A percentile compares a stretch with the other conserved stretches of the same genome.
These are phyloP conservation scores for Torulaspora microellipsoides DNA, from an alignment of 805 yeast genomes.

Conservation along the genomic window DNA sequence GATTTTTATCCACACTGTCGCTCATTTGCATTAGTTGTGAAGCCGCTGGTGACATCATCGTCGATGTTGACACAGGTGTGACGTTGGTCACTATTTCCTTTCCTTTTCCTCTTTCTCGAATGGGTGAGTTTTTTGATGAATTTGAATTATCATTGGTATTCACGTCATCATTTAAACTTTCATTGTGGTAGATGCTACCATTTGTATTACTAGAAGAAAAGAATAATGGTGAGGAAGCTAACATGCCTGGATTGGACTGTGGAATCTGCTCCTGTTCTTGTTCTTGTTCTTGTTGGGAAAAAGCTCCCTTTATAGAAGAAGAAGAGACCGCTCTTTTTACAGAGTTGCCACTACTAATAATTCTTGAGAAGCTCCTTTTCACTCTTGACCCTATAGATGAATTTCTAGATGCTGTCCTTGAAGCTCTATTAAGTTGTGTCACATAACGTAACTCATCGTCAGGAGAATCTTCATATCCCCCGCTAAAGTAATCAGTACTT, in stretches of 20 bases:
- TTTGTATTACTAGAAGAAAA: too few relatives aligned
- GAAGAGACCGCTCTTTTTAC: conserved; percentile 14
- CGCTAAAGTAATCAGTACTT: background rate
- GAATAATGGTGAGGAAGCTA: too few relatives aligned
- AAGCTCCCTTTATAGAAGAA: conserved; percentile 6
- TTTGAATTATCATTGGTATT: background rate
- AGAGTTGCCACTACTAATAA: conserved; percentile 23
- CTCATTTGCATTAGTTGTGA: conserved; percentile 1
- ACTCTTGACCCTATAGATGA: conserved; percentile 29
- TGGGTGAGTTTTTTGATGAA: conserved; percentile 4
- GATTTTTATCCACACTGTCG: conserved; percentile 1
- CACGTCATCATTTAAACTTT: background rate
- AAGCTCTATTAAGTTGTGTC: conserved; percentile 10
- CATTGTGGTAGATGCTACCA: too few relatives aligned
- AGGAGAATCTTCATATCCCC: background rate
- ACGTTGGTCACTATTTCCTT: conserved; percentile 3
- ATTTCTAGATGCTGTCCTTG: conserved; percentile 11
- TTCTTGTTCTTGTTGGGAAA: background rate
- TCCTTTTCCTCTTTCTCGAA: background rate
- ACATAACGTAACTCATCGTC: conserved; percentile 14
- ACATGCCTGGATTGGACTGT: too few relatives aligned
- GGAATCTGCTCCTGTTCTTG: background rate
- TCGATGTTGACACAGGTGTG: conserved; percentile 14
- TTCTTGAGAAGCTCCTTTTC: conserved; percentile 27
- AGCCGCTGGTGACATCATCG: conserved; percentile 8